Conservation (phyloP, 371 early-diverging fungal species). For the Batkoa obscura region DNA sequence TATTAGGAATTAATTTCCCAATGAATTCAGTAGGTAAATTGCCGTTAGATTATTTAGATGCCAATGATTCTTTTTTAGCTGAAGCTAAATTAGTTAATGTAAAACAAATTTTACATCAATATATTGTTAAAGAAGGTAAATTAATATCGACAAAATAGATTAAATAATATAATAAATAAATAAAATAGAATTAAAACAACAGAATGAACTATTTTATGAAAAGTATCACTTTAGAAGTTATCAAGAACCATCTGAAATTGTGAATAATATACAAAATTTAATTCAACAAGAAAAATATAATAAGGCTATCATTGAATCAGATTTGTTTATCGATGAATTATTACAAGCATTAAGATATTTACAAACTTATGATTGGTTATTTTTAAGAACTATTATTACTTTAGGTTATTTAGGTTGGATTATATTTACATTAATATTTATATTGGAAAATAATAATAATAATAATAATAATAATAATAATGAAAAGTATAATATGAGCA, state of each 20-base stretch:
- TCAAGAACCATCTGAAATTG: too few relatives aligned
- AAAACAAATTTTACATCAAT: constrained; percentile 63
- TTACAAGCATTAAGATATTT: constrained; percentile 80
- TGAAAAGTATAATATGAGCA: too few relatives aligned
- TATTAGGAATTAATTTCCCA: constrained; percentile 69
- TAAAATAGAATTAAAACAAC: neutral
- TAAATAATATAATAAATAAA: neutral
- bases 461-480: too few relatives aligned
- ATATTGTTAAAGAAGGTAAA: constrained; percentile 51
- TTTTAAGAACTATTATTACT: constrained; percentile 63
- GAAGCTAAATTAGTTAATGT: constrained; percentile 59
- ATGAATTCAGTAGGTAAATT: constrained; percentile 84
- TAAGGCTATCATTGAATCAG: constrained; percentile 40
- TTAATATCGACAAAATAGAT: neutral
- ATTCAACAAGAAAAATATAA: constrained; percentile 35
- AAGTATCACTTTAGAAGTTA: too few relatives aligned
- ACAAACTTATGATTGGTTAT: constrained; percentile 91
- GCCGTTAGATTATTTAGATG: constrained; percentile 54
- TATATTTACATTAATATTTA: constrained; percentile 3
- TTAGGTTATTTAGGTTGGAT: constrained; percentile 91
- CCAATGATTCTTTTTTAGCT: constrained; percentile 44
- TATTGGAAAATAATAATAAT: too few relatives aligned
- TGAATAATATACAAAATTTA: constrained; percentile 21
- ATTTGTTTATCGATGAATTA: constrained; percentile 32
- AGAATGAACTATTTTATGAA: constrained; percentile 18